phyloP scores from a whole-genome alignment of 2,329 filamentous ascomycete genomes.

The Berkeleyomyces basicola region DNA sequence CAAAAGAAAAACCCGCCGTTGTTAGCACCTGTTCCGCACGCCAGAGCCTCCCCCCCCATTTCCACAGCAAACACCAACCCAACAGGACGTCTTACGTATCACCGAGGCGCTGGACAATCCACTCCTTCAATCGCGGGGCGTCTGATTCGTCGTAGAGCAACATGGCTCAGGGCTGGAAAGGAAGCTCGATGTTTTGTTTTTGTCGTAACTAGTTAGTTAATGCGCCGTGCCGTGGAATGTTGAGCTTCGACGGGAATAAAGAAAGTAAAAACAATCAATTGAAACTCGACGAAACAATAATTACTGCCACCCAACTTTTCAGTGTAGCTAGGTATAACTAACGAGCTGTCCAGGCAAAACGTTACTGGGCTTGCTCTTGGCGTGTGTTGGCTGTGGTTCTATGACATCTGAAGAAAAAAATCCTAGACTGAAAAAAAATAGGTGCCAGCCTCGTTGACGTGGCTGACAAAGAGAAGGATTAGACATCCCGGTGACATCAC shows the following conservation, averaged over 20 bases:
- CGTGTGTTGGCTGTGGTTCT: background rate
- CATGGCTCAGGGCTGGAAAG: background rate
- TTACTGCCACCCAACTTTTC: too few species aligned
- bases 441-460: background rate
- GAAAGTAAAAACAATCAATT: background rate
- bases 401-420: background rate
- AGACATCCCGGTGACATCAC: background rate
- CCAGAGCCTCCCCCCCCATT: background rate
- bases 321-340: too few species aligned
- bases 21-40: conserved; percentile 7
- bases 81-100: conserved; percentile 41
- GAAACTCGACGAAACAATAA: too few species aligned
- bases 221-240: background rate
- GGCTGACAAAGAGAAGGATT: background rate
- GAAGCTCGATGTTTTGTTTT: conserved; percentile 14
- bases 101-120: conserved; percentile 63
- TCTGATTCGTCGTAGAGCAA: conserved; percentile 51
- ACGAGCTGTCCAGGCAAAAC: too few species aligned
- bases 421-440: background rate
- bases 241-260: background rate
- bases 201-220: background rate
- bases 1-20: background rate
- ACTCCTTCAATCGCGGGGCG: conserved; percentile 49
- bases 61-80: background rate
- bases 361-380: too few species aligned